Base-by-base conservation (phyloP, 805 yeast species). In the Brettanomyces custersianus region DNA sequence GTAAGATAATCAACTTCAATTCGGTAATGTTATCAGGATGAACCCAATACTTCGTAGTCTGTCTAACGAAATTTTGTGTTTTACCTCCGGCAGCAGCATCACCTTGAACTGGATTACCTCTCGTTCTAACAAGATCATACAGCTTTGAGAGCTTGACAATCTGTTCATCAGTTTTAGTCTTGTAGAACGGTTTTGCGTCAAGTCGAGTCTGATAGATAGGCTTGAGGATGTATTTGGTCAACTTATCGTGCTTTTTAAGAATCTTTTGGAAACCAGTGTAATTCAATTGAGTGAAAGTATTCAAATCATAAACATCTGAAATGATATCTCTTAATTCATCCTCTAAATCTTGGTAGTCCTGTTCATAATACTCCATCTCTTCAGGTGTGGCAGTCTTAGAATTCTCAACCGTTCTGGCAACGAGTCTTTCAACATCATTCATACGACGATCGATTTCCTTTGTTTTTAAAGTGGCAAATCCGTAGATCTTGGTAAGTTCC, bases 1-100 rank as follows among this genome's bases (percentile, higher is more conserved):
- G 90, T 55, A 92, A 70, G 44, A 92, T 80, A 45, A 86, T 81
- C 54, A 92, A 74, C 65, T 92, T 92, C 59, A 92, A 72, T 65
- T 92, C 97, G 12, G 97, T 92, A 56, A 92, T 87, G 59, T 92
- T 90, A 60, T 92, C 97, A 3, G 96, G 96, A 54, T 92, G 98
- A 22, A 92, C 97, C 99, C 99, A 92, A 63, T 92, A 92, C 57
- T 92, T 92, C 6, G 98, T 92, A 16, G 98, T 92, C 63, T 92
- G 98, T 62, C 98, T 81, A 31, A 92, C 97, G 52, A 92, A 92
- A 65, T 92, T 92, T 60, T 92, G 98, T 68, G 88, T 96, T 29
- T 81, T 72, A 30, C 98, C 98, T 53, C 98, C 98, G n/a, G 98
- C 96, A 4, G 96, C 58, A 4, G 95, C 78, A 62, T 92, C 98